These are phyloP conservation scores for Ascochyta viciae-villosae DNA, from an alignment of 2,329 filamentous ascomycete species.

Conservation along the genomic window DNA sequence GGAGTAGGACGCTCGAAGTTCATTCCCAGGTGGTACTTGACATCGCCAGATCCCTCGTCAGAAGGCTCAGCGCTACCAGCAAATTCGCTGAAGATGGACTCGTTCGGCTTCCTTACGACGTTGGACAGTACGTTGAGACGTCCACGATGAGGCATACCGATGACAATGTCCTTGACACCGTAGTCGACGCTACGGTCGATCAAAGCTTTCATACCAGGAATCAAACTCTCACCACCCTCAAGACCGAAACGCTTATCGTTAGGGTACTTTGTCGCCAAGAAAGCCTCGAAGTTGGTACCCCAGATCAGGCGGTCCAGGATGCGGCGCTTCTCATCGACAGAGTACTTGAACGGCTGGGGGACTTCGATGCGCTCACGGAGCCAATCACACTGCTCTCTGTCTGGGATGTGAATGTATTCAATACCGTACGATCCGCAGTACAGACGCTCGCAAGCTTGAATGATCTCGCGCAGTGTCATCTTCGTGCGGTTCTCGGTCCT, in stretches of 20 bases:
- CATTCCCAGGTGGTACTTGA: constrained; percentile 99
- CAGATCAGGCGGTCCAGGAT: constrained; percentile 98
- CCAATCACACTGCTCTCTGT: constrained; percentile 98
- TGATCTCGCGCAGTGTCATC: constrained; percentile 96
- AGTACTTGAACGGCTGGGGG: constrained; percentile 94
- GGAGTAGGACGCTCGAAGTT: constrained; percentile 99
- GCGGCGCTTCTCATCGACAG: constrained; percentile 95
- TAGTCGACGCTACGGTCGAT: constrained; percentile 99
- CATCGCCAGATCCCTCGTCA: constrained; percentile 96
- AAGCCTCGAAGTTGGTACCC: constrained; percentile 96
- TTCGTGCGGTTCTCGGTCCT: constrained; percentile 86
- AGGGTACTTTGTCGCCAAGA: constrained; percentile 96
- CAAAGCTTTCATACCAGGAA: constrained; percentile 98
- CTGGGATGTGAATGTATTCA: constrained; percentile 98
- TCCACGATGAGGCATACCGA: constrained; percentile 98
- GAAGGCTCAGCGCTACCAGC: constrained; percentile 84
- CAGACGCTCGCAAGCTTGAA: constrained; percentile 89
- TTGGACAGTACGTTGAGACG: constrained; percentile 98
- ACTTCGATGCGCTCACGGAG: constrained; percentile 94
- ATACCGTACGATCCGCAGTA: constrained; percentile 98
- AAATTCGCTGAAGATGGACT: constrained; percentile 99
- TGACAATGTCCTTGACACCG: constrained; percentile 98
- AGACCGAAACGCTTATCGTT: constrained; percentile 99
- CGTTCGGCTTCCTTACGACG: constrained; percentile 98
- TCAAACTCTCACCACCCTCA: constrained; percentile 94